Conservation (phyloP, 2,329 filamentous ascomycete species). For the Colletotrichum tabaci region DNA sequence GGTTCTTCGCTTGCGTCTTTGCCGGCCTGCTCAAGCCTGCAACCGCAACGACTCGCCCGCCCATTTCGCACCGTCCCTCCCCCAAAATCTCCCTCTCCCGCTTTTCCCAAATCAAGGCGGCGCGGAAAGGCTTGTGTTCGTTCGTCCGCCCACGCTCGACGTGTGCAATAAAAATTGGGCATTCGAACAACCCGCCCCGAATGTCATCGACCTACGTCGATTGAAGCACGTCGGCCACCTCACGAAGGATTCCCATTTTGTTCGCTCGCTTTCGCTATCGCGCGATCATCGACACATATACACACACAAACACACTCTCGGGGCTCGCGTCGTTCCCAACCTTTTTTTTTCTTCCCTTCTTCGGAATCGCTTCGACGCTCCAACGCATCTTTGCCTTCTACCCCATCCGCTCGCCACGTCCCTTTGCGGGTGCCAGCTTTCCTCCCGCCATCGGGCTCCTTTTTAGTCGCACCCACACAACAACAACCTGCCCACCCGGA, state of each 20-base stretch:
- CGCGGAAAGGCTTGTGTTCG: conserved; percentile 41
- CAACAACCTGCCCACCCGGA: conserved; percentile 35
- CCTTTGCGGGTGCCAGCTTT: conserved; percentile 27
- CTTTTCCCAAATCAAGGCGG: conserved; percentile 30
- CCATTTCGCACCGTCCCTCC: neutral
- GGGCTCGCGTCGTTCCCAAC: conserved; percentile 18
- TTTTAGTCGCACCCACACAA: conserved; percentile 41
- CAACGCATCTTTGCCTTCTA: conserved; percentile 33
- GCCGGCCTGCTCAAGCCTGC: conserved; percentile 7
- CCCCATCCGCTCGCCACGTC: conserved; percentile 29
- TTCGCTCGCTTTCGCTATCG: conserved; percentile 39
- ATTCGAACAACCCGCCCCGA: conserved; percentile 18
- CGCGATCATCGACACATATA: conserved; percentile 26
- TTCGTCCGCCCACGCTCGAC: conserved; percentile 35
- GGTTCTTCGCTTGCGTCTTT: conserved; percentile 13
- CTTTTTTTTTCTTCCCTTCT: conserved; percentile 7
- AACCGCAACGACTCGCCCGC: conserved; percentile 17
- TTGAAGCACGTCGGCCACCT: conserved; percentile 30
- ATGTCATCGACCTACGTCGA: conserved; percentile 27
- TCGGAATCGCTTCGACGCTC: conserved; percentile 16
- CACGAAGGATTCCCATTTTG: conserved; percentile 26
- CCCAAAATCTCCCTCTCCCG: conserved; percentile 29
- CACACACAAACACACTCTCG: neutral
- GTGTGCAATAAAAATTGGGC: conserved; percentile 38
- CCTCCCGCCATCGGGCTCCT: conserved; percentile 36